Evolutionary conservation across 2,329 filamentous ascomycete genomes (phyloP).

Genomic region (Colletotrichum navitas): DNA sequence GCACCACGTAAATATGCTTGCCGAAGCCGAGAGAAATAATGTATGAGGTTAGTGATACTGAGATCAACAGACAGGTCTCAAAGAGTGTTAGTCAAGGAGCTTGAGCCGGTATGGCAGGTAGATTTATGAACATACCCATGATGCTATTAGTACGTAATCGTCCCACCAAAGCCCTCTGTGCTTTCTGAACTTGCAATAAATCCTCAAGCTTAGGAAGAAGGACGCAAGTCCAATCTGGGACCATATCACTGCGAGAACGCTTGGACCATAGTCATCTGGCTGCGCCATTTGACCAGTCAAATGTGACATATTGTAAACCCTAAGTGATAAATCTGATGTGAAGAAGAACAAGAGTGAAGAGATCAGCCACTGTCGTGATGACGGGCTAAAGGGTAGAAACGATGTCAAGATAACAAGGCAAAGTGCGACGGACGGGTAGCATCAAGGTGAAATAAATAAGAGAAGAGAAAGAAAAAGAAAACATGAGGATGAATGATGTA

Average conservation of each 20-base stretch:
- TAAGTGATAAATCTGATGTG: slow-evolving; percentile 12
- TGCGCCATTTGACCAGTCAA: slow-evolving; percentile 34
- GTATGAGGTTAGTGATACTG: slow-evolving; percentile 9
- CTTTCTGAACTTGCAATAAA: slow-evolving; percentile 46
- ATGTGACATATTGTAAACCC: not conserved
- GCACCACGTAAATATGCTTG: slow-evolving; percentile 40
- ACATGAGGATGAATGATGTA: not conserved
- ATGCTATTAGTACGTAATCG: slow-evolving; percentile 46
- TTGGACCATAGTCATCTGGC: slow-evolving; percentile 37
- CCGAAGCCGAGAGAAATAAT: slow-evolving; percentile 41
- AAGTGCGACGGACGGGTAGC: not conserved
- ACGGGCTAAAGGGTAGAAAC: not conserved
- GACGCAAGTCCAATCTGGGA: slow-evolving; percentile 41
- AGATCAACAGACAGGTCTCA: slow-evolving; percentile 26
- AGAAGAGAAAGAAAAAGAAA: not conserved
- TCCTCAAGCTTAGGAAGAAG: slow-evolving; percentile 43
- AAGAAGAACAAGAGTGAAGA: not conserved
- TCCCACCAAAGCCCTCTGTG: slow-evolving; percentile 48
- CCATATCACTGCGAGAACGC: slow-evolving; percentile 43
- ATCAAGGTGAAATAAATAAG: slow-evolving; percentile 18
- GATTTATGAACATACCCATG: slow-evolving; percentile 43
- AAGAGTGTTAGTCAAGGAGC: not conserved
- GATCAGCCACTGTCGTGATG: slow-evolving; percentile 25
- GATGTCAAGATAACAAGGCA: not conserved
- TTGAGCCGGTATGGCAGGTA: not conserved